Base-by-base conservation (phyloP, 1,139 yeast genomes). In the Kodamaea plutei region DNA sequence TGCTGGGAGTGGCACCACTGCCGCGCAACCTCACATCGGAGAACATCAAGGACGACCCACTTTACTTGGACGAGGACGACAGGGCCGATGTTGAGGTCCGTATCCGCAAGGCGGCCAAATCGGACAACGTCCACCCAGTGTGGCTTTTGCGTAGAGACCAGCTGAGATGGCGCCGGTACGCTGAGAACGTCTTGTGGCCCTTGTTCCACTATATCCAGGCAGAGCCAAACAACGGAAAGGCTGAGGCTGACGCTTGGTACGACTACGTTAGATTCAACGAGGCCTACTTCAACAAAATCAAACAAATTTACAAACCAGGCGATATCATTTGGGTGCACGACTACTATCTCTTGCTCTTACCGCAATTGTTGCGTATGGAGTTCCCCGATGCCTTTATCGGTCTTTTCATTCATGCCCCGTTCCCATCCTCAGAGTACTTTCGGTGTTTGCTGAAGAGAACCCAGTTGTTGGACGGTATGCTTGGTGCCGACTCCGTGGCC, bases 251-350 rank as follows among this genome's bases (percentile, higher is more conserved):
- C 30, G 85, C 91, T 76, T 91, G 97, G 96, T 73, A 80, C 50
- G 95, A 85, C 53, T 93, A 91, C 52, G 94, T 87, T 32, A 77
- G 73, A 50, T 81, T 88, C 60, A 91, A 93, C 55, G 95, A 88
- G 55, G 89, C 89, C 6, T 91, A 84, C 54, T 87, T 93, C 32
- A 77, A 84, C 40, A 82, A 76, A 44, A 80, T 91, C 42, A 70
- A 77, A 44, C 65, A 73, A 29, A 69, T 84, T 23, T 91, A 88
- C 54, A 63, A 76, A 43, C 88, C 91, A 3, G 98, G 98, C 26
- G 99, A 91, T 54, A 73, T 93, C 30, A 83, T 91, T 39, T 87
- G 96, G 95, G 73, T 91, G 40, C 97, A 91, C 61, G 98, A 91
- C 61, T 89, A 88, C 60, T 88, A 91, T 50, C 64, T 91, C 40